A percentile compares a stretch with the other conserved stretches of the same genome.
Evolutionary conservation across 2,329 filamentous ascomycete species (phyloP).

Genomic region (Colletotrichum agaves): DNA sequence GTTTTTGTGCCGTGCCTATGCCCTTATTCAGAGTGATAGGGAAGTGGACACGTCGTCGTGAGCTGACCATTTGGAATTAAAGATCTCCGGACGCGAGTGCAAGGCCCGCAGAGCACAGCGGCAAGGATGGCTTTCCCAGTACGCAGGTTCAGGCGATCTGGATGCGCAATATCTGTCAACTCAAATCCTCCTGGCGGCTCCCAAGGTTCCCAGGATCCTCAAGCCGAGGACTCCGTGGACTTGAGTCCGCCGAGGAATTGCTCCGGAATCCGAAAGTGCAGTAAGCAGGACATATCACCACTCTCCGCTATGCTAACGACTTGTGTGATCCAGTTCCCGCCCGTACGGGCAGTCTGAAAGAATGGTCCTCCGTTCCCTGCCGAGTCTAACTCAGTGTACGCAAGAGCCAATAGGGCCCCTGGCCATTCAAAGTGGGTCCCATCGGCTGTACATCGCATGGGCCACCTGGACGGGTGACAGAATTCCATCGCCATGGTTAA

Average conservation of each 20-base stretch:
- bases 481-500: conserved; percentile 32
- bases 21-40: background rate
- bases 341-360: background rate
- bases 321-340: background rate
- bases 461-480: conserved; percentile 10
- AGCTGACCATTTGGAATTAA: background rate
- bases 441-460: conserved; percentile 11
- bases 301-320: too few species aligned
- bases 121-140: conserved; percentile 8
- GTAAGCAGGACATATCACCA: background rate
- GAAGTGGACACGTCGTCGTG: background rate
- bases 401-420: conserved; percentile 15
- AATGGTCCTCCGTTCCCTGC: conserved; percentile 9
- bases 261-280: background rate
- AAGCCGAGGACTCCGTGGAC: background rate
- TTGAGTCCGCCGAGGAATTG: background rate
- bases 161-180: background rate
- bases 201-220: background rate
- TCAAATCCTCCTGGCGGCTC: background rate
- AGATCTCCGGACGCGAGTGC: background rate
- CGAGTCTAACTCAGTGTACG: conserved; percentile 13
- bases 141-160: background rate
- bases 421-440: conserved; percentile 9
- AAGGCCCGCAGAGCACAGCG: background rate
- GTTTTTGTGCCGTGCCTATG: background rate